Base-by-base conservation (phyloP, 164 flowering plant species). In the Taxillus chinensis region DNA sequence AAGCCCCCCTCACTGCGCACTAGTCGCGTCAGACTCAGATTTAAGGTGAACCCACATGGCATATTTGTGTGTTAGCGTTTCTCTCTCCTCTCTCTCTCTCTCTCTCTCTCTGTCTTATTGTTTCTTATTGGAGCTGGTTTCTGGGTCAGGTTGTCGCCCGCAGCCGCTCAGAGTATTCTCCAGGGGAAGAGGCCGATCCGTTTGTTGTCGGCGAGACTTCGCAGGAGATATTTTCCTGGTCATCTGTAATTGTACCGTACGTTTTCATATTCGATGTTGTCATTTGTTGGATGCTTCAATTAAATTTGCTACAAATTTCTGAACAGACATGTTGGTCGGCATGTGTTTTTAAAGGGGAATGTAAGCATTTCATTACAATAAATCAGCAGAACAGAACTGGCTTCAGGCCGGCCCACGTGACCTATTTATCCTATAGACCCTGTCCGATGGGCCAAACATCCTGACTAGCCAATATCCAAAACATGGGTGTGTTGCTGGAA, bases 231-330 rank as follows among this genome's bases (percentile, higher is more conserved):
- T 86, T 89, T 71, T 43, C 83, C 65, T 83, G 88, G 93, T 64
- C 83, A 73, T 89, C 96, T 62, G 86, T 85, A 50, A 72, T 89
- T 70, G 42, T 84, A 3, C 97, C 95, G 95, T 90, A 75, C 53
- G 88, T 73, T 56, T 3, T 57, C 49, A 3, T 41, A 3, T 8
- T 51, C 10, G 10, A 9, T 43, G 10, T 43, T 43, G 8, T 6
- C 46, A 6, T 43, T 49, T n/a, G 17, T 15, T 6, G 3, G 4
- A 17, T 11, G 3, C 16, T 2, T 27, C 12, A 5, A 17, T 54
- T 17, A 5, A 6, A 27, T 54, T 2, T 37, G 3, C 37, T 3
- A 39, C 11, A 2, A 13, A 5, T 52, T 52, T 15, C 13, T 4
- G 54, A 27, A 14, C 37, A 17, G 7, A 5, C 7, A 9, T 49